Conservation (phyloP, 305 asterid species). For the Lippia alba region DNA sequence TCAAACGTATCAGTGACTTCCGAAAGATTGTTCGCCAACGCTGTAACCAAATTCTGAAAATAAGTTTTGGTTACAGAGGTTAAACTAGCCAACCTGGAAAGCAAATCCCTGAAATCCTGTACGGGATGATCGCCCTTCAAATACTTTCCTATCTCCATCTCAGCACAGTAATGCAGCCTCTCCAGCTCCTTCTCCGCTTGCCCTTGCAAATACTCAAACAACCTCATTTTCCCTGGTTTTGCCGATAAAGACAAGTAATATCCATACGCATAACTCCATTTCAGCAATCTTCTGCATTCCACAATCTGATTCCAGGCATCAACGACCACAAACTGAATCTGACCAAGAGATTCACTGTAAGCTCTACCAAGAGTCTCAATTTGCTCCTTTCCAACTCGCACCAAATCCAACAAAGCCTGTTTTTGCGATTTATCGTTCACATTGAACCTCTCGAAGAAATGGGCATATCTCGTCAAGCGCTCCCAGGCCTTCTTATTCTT, state of each 20-base stretch:
- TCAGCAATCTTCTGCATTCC: conserved; percentile 57
- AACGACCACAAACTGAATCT: conserved; percentile 25
- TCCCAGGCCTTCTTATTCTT: background rate
- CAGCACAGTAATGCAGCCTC: conserved; percentile 55
- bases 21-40: conserved; percentile 58
- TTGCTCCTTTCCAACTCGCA: conserved; percentile 1
- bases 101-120: conserved; percentile 35
- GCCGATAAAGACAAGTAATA: conserved; percentile 37
- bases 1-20: too few species aligned
- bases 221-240: conserved; percentile 7
- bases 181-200: conserved; percentile 48
- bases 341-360: background rate
- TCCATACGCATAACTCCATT: conserved; percentile 58
- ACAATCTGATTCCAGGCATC: conserved; percentile 59
- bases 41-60: conserved; percentile 56
- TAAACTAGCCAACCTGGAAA: conserved; percentile 14
- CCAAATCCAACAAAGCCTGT: conserved; percentile 32
- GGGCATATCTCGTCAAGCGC: conserved; percentile 33
- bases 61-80: conserved; percentile 31
- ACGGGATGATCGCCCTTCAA: background rate
- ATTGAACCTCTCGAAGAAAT: conserved; percentile 50
- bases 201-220: conserved; percentile 53
- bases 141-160: conserved; percentile 38
- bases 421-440: conserved; percentile 36
- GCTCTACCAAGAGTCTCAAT: conserved; percentile 8